Conservation (phyloP, 768 basidiomycete genomes). For the Podaxis rugospora region DNA sequence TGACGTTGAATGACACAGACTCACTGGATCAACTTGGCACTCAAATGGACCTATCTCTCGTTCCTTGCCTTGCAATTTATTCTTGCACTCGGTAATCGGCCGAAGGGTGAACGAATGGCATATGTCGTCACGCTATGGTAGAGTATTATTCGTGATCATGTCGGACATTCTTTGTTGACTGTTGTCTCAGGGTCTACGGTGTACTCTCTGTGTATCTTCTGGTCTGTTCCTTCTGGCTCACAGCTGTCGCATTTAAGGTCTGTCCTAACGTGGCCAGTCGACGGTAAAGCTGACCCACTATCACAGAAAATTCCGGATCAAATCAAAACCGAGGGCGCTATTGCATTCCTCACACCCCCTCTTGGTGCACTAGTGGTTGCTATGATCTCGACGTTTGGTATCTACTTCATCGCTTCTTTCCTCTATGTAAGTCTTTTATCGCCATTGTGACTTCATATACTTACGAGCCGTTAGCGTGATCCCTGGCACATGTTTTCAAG, state of each 20-base stretch:
- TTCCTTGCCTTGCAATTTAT: slow-evolving; percentile 75
- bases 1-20: slow-evolving; percentile 43
- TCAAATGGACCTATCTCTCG: slow-evolving; percentile 85
- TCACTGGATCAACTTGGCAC: slow-evolving; percentile 77
- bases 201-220: slow-evolving; percentile 80
- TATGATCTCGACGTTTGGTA: slow-evolving; percentile 84
- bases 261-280: neutral
- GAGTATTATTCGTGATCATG: slow-evolving; percentile 55
- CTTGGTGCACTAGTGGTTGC: slow-evolving; percentile 83
- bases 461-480: slow-evolving; percentile 55
- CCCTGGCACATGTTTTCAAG: slow-evolving; percentile 98
- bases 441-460: neutral
- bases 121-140: slow-evolving; percentile 75
- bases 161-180: neutral
- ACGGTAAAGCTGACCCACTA: slow-evolving; percentile 17
- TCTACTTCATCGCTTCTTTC: slow-evolving; percentile 80
- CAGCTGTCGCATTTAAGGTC: slow-evolving; percentile 76
- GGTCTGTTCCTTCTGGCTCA: slow-evolving; percentile 83
- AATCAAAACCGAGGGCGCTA: slow-evolving; percentile 43
- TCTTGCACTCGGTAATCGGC: slow-evolving; percentile 69
- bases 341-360: slow-evolving; percentile 66
- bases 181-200: slow-evolving; percentile 70
- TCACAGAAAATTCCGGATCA: slow-evolving; percentile 47
- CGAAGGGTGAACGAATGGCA: slow-evolving; percentile 79
- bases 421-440: slow-evolving; percentile 61